Conservation (phyloP, 352 stramenopile genomes). For the Phytophthora sansomeana region DNA sequence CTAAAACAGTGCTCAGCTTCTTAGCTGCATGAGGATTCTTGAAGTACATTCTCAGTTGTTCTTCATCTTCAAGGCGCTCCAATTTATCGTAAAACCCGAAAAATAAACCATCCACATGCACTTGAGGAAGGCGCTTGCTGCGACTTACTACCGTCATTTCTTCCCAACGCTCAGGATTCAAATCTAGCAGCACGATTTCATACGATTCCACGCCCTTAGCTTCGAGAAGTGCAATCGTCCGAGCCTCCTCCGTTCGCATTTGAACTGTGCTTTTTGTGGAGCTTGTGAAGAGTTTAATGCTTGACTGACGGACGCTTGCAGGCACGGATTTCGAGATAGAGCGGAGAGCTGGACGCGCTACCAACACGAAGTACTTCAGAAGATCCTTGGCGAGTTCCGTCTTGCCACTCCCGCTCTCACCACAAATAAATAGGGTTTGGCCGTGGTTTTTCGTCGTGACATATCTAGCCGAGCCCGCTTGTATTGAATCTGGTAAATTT, state of each 20-base stretch:
- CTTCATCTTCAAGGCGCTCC: conserved; percentile 78
- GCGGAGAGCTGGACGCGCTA: conserved; percentile 49
- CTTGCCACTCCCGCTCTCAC: conserved; percentile 80
- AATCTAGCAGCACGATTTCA: conserved; percentile 76
- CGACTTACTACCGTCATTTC: conserved; percentile 76
- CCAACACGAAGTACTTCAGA: conserved; percentile 79
- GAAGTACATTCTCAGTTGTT: conserved; percentile 83
- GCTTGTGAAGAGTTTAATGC: conserved; percentile 78
- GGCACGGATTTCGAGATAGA: not conserved
- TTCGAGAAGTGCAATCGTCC: conserved; percentile 79
- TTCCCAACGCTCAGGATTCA: conserved; percentile 64
- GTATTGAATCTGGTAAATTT: not conserved
- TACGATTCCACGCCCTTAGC: conserved; percentile 72
- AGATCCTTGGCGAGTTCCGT: conserved; percentile 82
- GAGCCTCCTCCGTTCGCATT: conserved; percentile 80
- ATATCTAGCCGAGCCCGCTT: conserved; percentile 10
- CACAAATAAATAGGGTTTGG: conserved; percentile 59
- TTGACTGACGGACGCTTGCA: conserved; percentile 22
- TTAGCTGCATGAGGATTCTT: conserved; percentile 69
- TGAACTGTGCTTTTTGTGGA: conserved; percentile 87
- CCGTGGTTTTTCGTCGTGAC: not conserved
- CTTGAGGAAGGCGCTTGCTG: conserved; percentile 76
- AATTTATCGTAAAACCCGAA: conserved; percentile 87
- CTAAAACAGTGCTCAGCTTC: conserved; percentile 67
- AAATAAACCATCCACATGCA: conserved; percentile 75